Evolutionary conservation across 345 rosid species (phyloP).

Genomic region (Brassica nigra): DNA sequence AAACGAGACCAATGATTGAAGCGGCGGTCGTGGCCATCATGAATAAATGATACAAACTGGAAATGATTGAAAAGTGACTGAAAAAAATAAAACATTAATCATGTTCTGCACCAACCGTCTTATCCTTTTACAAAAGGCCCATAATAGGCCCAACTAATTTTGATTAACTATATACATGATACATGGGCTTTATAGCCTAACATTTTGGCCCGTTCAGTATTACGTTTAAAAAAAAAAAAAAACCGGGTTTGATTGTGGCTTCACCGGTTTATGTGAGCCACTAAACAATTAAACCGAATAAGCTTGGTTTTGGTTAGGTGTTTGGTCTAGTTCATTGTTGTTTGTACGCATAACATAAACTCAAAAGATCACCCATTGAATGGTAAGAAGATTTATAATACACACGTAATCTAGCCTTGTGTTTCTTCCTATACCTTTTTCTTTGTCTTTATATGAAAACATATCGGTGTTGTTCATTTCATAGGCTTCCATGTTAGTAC

Average conservation of each 20-base stretch:
- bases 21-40: slow-evolving; percentile 45
- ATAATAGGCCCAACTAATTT: slow-evolving; percentile 5
- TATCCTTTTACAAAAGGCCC: neutral
- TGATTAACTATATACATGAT: neutral
- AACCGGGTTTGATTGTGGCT: neutral
- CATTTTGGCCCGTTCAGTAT: neutral
- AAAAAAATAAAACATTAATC: slow-evolving; percentile 5
- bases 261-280: neutral
- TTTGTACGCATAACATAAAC: neutral
- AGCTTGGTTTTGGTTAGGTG: neutral
- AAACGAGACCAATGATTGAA: slow-evolving; percentile 42
- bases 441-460: neutral
- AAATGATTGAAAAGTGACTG: slow-evolving; percentile 42
- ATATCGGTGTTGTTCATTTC: neutral
- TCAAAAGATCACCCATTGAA: neutral
- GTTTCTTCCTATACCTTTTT: neutral
- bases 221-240: neutral
- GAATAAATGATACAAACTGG: slow-evolving; percentile 41
- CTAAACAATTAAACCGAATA: neutral
- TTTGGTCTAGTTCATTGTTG: neutral
- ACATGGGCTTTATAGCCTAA: neutral
- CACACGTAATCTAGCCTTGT: neutral
- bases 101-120: slow-evolving; percentile 28
- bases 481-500: neutral
- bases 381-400: too few relatives aligned